Base-by-base conservation (phyloP, 495 filamentous ascomycete species). In the Filosporella fistucella region DNA sequence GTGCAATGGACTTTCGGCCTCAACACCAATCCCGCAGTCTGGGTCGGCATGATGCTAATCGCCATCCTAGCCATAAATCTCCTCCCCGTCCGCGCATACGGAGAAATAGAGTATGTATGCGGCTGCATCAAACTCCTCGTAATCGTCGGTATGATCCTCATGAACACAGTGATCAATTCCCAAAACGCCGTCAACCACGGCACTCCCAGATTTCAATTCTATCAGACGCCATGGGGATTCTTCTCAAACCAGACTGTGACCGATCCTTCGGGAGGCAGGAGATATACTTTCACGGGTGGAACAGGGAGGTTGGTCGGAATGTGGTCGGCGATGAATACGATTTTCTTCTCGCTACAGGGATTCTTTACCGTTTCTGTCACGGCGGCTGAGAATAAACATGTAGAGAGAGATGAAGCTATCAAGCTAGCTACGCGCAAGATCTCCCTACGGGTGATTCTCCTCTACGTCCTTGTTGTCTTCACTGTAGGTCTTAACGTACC, bases 371-470 rank as follows among this genome's bases (percentile, higher is more conserved):
- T 74, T n/a, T 60, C 69, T 9, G 63, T 68, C 14, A 72, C 69
- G 0, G 70, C 66, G 8, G 56, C 70, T 2, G 70, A 74, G 50
- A 72, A 63, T 45, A 63, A 63, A 32, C 59, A 67, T n/a, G 54
- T 72, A 1, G 58, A 60, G 20, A 61, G 60, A 32, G 58, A 61
- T 9, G 70, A 74, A 51, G 66, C 57, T 23, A 68, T 74, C 54
- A 74, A 74, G 45, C 59, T 74, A 41, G 68, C 68, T 1, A 66
- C 65, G 12, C 60, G 66, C 20, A 74, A 74, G 45, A 63, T 69
- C 34, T 60, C 59, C 16, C 43, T 72, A n/a, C 66, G 70, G 2
- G 60, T 74, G 29, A 61, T 68, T 33, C 50, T 65, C 12, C 55
- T 74, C 3, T 74, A 74, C 50, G 49, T 59, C 4, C 58, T 74